Base-by-base conservation (phyloP, 176 grass and related monocot species). In the Chloris gayana region DNA sequence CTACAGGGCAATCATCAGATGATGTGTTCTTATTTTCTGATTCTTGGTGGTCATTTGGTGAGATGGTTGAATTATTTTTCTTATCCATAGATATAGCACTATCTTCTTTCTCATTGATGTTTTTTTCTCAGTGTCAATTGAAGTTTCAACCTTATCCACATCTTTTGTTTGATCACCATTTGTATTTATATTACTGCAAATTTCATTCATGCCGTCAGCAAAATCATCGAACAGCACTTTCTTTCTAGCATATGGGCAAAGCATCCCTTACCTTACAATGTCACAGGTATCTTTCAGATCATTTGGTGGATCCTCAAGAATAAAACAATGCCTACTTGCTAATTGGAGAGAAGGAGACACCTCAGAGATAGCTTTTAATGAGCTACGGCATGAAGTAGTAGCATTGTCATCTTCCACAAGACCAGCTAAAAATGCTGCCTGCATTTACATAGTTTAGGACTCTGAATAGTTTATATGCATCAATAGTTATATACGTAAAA, bases 261-360 rank as follows among this genome's bases (percentile, higher is more conserved):
- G 31, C 73, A 83, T 39, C 68, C 33, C 79, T 78, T 78, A 94
- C 92, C 92, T 94, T 69, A 78, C 83, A 86, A 27, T 70, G 46
- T 56, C 51, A 86, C 25, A 74, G 70, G 27, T 72, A 50, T 79
- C 76, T 45, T 91, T 91, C 46, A 81, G 38, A 88, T 93, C 90
- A 91, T 27, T 87, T 24, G 93, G 93, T 77, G 97, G 93, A 82
- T 91, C 93, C 70, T 99, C 88, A 58, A 99, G 85, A 83, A 96
- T 83, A 89, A 91, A 95, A 83, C 97, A 99, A 74, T 99, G 93
- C 57, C 93, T 87, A 33, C 81, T 99, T 76, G 97, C 97, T 80
- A 99, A 92, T 59, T 99, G 97, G 64, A 99, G 85, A 3, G 80
- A 79, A 63, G 97, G 93, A 86, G 85, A 91, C 41, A 83, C 81